These are phyloP conservation scores for Gentiana dahurica DNA, from an alignment of 257 asterid species.

Conservation along the genomic window DNA sequence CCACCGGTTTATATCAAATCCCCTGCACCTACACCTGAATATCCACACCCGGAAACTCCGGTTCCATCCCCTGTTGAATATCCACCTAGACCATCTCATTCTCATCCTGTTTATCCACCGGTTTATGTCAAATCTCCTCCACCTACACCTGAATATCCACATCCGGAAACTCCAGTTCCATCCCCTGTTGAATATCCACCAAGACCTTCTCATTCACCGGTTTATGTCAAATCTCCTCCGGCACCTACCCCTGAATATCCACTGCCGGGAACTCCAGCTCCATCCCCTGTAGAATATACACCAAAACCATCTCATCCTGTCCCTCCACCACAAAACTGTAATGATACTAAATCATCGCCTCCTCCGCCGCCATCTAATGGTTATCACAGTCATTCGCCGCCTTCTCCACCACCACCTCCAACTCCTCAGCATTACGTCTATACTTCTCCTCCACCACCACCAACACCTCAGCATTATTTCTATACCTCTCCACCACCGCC, in stretches of 20 bases:
- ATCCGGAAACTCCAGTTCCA: no score
- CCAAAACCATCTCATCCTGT: conserved; percentile 19
- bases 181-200: no score
- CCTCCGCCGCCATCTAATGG: conserved; percentile 17
- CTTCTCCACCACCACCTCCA: conserved; percentile 14
- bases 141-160: conserved; percentile 5
- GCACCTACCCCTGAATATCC: conserved; percentile 10
- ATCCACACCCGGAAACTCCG: no score
- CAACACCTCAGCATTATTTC: background rate
- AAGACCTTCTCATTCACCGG: no score
- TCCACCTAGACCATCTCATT: no score
- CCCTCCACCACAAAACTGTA: conserved; percentile 14
- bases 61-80: no score
- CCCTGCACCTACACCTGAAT: no score
- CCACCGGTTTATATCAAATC: conserved; percentile 9
- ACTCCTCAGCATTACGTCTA: background rate
- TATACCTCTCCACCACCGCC: conserved; percentile 15
- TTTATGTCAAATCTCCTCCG: conserved; percentile 12
- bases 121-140: background rate
- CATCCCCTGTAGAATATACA: conserved; percentile 11
- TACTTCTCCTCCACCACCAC: conserved; percentile 15
- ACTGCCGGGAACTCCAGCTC: conserved; percentile 19
- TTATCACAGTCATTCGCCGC: conserved; percentile 9
- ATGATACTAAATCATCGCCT: conserved; percentile 16
- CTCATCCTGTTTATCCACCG: no score